Conservation (phyloP, 345 rosid genomes). For the Eucalyptus curtisii region DNA sequence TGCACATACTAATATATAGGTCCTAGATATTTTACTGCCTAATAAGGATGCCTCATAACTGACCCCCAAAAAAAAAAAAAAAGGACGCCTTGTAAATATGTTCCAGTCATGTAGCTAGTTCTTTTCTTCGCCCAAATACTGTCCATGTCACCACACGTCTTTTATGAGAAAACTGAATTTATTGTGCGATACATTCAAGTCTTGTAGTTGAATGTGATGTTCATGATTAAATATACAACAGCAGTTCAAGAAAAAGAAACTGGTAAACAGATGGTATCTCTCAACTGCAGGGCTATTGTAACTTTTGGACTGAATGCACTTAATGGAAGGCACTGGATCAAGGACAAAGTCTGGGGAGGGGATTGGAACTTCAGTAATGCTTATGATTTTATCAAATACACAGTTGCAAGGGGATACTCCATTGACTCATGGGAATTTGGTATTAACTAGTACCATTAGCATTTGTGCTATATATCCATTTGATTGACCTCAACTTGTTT, state of each 20-base stretch:
- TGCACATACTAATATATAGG: not conserved
- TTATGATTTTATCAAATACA: slow-evolving; percentile 62
- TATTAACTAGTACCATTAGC: not conserved
- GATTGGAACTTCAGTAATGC: slow-evolving; percentile 80
- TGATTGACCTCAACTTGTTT: not conserved
- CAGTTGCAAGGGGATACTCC: slow-evolving; percentile 57
- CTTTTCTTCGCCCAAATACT: not conserved
- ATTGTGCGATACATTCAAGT: not conserved
- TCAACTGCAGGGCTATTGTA: slow-evolving; percentile 47
- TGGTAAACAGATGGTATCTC: not conserved
- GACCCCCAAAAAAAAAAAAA: too few relatives aligned
- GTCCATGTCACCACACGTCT: not conserved
- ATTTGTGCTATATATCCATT: not conserved
- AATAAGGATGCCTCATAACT: not conserved
- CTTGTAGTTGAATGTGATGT: not conserved
- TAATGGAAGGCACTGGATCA: slow-evolving; percentile 61
- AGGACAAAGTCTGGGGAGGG: slow-evolving; percentile 57
- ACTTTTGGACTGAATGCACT: slow-evolving; percentile 93
- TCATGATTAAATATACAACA: not conserved
- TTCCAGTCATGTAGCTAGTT: not conserved
- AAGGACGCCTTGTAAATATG: not conserved
- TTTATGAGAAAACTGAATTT: not conserved
- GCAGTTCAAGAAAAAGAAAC: not conserved
- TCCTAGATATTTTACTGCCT: not conserved
- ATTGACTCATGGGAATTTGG: slow-evolving; percentile 99